These are phyloP conservation scores for Alternaria burnsii DNA, from an alignment of 2,329 filamentous ascomycete species.

Conservation along the genomic window DNA sequence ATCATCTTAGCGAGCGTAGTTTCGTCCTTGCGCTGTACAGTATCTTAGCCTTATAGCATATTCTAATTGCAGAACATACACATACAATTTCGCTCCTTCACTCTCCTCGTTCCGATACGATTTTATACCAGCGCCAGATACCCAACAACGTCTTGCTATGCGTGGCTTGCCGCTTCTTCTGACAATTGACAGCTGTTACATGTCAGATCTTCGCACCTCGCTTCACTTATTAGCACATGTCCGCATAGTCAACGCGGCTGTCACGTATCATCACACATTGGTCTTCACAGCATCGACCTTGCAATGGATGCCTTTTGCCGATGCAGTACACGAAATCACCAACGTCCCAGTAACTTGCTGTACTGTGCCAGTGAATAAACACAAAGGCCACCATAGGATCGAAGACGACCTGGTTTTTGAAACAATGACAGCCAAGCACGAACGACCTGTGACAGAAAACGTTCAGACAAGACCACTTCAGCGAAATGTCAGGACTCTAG, in stretches of 20 bases:
- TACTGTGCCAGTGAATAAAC: background rate
- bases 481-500: background rate
- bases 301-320: background rate
- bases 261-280: background rate
- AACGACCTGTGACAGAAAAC: background rate
- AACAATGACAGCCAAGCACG: background rate
- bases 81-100: background rate
- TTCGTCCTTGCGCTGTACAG: background rate
- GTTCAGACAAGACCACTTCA: background rate
- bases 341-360: background rate
- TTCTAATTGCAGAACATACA: background rate
- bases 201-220: background rate
- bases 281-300: background rate
- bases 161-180: background rate
- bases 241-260: no score
- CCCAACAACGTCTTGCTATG: background rate
- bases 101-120: background rate
- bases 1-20: slow-evolving; percentile 2
- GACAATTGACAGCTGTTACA: slow-evolving; percentile 1
- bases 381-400: background rate
- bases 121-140: background rate
- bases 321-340: background rate
- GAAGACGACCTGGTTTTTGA: background rate
- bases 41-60: background rate
- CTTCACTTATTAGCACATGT: background rate